Evolutionary conservation across 768 basidiomycete species (phyloP).

Genomic region (Antrodiella citrinella): DNA sequence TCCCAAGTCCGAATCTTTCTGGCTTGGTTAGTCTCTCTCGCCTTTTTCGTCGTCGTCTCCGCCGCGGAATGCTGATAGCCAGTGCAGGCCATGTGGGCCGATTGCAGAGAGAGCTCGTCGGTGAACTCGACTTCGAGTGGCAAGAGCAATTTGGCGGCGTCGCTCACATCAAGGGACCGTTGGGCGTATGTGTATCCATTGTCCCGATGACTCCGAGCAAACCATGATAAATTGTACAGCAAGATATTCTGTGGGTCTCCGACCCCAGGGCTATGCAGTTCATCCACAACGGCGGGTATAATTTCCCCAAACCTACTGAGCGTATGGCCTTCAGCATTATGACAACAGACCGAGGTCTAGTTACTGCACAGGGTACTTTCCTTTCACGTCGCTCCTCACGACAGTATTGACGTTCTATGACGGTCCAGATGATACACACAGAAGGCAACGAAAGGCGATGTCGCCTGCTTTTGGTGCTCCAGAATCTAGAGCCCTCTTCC

Average conservation of each 20-base stretch:
- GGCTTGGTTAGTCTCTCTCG: slow-evolving; percentile 3
- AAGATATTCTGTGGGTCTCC: slow-evolving; percentile 43
- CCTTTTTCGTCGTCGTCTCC: neutral
- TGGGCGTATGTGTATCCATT: slow-evolving; percentile 1
- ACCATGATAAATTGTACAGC: slow-evolving; percentile 46
- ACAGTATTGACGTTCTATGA: neutral
- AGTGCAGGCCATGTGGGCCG: neutral
- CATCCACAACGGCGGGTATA: slow-evolving; percentile 9
- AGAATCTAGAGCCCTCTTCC: slow-evolving; percentile 28
- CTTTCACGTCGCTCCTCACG: neutral
- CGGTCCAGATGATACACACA: slow-evolving; percentile 18
- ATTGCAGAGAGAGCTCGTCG: neutral
- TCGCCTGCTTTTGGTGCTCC: slow-evolving; percentile 31
- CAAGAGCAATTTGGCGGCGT: slow-evolving; percentile 2
- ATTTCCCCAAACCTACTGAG: slow-evolving; percentile 8
- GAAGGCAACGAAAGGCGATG: slow-evolving; percentile 27
- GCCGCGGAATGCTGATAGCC: neutral
- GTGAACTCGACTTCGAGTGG: slow-evolving; percentile 4
- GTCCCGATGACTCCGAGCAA: neutral
- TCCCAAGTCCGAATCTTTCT: slow-evolving; percentile 6
- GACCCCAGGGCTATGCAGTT: slow-evolving; percentile 35
- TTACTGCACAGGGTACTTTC: slow-evolving; percentile 2
- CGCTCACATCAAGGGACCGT: neutral
- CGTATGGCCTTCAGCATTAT: neutral
- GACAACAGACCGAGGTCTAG: slow-evolving; percentile 3